A percentile compares a stretch with the other conserved stretches of the same genome.
Conservation (phyloP, 257 asterid species). For the Solanum etuberosum region DNA sequence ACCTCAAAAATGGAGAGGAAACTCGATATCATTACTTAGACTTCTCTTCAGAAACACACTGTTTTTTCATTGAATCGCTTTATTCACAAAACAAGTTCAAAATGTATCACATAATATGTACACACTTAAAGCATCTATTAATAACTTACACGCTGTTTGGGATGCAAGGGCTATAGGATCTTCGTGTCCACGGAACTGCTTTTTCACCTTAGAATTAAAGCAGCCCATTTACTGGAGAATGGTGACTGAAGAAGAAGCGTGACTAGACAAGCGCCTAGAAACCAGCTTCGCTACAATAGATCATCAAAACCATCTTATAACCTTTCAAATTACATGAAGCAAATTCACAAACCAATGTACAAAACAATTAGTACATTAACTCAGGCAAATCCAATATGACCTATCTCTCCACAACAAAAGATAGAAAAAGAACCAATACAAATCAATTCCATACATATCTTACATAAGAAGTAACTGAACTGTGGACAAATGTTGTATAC, state of each 20-base stretch:
- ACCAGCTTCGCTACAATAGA: slow-evolving; percentile 53
- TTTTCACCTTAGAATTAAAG: slow-evolving; percentile 62
- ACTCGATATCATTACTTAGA: not conserved
- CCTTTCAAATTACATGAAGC: slow-evolving; percentile 33
- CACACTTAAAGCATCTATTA: not conserved
- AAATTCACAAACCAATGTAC: slow-evolving; percentile 7
- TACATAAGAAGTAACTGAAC: not conserved
- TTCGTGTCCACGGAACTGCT: slow-evolving; percentile 78
- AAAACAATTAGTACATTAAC: slow-evolving; percentile 8
- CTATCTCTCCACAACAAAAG: not conserved
- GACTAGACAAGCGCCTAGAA: slow-evolving; percentile 23
- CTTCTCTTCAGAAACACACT: not conserved
- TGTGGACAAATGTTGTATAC: not conserved
- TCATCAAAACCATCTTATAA: slow-evolving; percentile 61
- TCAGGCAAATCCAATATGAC: not conserved
- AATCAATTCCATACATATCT: not conserved
- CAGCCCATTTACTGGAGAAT: slow-evolving; percentile 74
- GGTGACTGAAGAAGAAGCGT: slow-evolving; percentile 19
- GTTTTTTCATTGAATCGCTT: not conserved
- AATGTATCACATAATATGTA: not conserved
- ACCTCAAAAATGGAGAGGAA: not conserved
- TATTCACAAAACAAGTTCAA: not conserved
- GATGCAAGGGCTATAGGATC: slow-evolving; percentile 82
- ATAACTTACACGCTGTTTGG: slow-evolving; percentile 80
- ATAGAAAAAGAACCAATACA: not conserved